Conservation (phyloP, 2,329 filamentous ascomycete genomes). For the Pezicula neosporulosa region DNA sequence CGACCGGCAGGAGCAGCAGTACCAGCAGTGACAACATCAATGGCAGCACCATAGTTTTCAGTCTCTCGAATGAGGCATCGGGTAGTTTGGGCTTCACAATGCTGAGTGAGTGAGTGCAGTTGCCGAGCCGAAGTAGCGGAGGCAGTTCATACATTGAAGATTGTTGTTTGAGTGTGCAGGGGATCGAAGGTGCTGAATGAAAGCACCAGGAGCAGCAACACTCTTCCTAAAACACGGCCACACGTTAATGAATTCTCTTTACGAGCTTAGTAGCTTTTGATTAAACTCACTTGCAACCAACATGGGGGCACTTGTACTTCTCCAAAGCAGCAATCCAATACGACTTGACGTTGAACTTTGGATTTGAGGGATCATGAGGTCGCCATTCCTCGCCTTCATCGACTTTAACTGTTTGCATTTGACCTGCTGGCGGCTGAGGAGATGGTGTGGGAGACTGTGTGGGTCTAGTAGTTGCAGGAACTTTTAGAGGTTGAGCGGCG, state of each 20-base stretch:
- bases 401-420: too few relatives aligned
- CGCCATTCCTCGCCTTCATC: too few relatives aligned
- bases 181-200: conserved; percentile 40
- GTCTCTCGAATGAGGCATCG: conserved; percentile 41
- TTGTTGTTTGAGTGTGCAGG: conserved; percentile 33
- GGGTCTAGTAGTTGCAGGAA: too few relatives aligned
- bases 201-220: conserved; percentile 1
- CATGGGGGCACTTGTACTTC: conserved; percentile 25
- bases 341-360: conserved; percentile 11
- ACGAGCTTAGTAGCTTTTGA: not conserved
- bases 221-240: conserved; percentile 3
- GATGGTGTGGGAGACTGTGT: too few relatives aligned
- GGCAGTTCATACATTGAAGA: conserved; percentile 44
- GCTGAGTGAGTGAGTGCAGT: conserved; percentile 42
- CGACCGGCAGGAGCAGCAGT: conserved; percentile 22
- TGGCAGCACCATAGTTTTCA: conserved; percentile 33
- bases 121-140: conserved; percentile 35
- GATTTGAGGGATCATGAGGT: conserved; percentile 14
- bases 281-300: conserved; percentile 21
- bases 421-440: too few relatives aligned
- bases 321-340: conserved; percentile 13
- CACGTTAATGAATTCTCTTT: not conserved
- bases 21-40: conserved; percentile 37
- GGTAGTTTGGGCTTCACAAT: conserved; percentile 41
- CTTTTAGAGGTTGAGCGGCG: too few relatives aligned